phyloP scores from a whole-genome alignment of 2,329 filamentous ascomycete genomes.

The Chalara sp. region DNA sequence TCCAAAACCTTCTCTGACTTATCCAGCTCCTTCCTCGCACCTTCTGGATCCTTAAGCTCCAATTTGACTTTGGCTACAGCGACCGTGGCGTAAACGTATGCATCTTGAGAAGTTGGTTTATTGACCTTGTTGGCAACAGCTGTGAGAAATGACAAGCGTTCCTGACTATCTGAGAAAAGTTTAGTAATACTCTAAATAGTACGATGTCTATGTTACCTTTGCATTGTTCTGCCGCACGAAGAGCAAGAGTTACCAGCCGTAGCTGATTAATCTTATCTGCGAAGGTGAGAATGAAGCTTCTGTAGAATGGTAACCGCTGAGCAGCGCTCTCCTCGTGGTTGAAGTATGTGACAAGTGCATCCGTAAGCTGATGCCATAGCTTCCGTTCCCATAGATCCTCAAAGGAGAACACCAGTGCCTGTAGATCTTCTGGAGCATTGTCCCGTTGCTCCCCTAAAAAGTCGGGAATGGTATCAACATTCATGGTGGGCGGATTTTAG shows the following conservation, averaged over 20 bases:
- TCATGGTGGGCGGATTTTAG: slow-evolving; percentile 48
- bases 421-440: slow-evolving; percentile 77
- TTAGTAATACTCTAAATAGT: background rate
- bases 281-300: slow-evolving; percentile 91
- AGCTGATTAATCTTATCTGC: slow-evolving; percentile 98
- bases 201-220: slow-evolving; percentile 44
- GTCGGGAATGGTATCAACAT: slow-evolving; percentile 79
- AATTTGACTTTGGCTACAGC: slow-evolving; percentile 86
- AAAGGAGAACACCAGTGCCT: slow-evolving; percentile 82
- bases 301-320: slow-evolving; percentile 86
- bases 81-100: slow-evolving; percentile 87
- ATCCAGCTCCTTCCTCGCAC: slow-evolving; percentile 79
- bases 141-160: slow-evolving; percentile 79
- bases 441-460: slow-evolving; percentile 90
- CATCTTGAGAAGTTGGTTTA: slow-evolving; percentile 88
- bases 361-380: slow-evolving; percentile 97
- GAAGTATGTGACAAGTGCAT: slow-evolving; percentile 84
- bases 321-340: slow-evolving; percentile 70
- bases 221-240: slow-evolving; percentile 82
- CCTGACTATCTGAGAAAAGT: slow-evolving; percentile 56
- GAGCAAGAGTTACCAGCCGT: slow-evolving; percentile 85
- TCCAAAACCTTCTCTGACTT: slow-evolving; percentile 83
- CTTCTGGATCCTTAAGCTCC: slow-evolving; percentile 70
- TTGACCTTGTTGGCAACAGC: slow-evolving; percentile 82
- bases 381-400: slow-evolving; percentile 98